Base-by-base conservation (phyloP, 257 asterid genomes). In the Solanum habrochaites region DNA sequence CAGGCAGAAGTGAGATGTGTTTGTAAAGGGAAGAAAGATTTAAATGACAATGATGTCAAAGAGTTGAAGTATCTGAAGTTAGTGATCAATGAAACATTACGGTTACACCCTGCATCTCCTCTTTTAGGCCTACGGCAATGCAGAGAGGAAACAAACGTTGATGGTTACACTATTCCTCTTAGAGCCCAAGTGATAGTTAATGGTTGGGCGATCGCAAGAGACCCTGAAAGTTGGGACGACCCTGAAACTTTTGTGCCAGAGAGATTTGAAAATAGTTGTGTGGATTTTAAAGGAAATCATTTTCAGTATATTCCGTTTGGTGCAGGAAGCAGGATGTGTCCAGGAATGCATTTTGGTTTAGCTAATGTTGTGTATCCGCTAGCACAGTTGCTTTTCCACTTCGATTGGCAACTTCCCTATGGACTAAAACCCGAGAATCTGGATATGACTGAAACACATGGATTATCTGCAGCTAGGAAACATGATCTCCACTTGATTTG, bases 291-390 rank as follows among this genome's bases (percentile, higher is more conserved):
- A 0, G 90, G 87, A 35, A 39, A 71, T n/a, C 32, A 86, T 42
- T 82, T 56, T 39, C 67, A 89, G 27, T 81, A 13, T 40, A 45
- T 85, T 8, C 90, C 90, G 27, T 88, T 85, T 85, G 86, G 90
- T 43, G 88, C 88, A 18, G 90, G 88, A 45, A 85, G 73, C 37
- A 78, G 90, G 52, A 72, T 83, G 1, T 87, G 87, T 35, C 89
- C 87, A 42, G 85, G 89, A 5, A 83, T 72, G 6, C 39, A 43
- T 3, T 85, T 23, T 25, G 47, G 21, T 39, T 47, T 78, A 21
- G 74, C 66, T 4, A 20, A 77, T 8, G 13, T 67, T 27, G 52
- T 66, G 82, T 78, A 64, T 14, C 88, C 29, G 6, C 29, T 85
- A n/a, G 90, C 88, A 1, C 35, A 84, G 12, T 49, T 88, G 66